Conservation (phyloP, 2,329 filamentous ascomycete species). For the Ophiostoma sp. region DNA sequence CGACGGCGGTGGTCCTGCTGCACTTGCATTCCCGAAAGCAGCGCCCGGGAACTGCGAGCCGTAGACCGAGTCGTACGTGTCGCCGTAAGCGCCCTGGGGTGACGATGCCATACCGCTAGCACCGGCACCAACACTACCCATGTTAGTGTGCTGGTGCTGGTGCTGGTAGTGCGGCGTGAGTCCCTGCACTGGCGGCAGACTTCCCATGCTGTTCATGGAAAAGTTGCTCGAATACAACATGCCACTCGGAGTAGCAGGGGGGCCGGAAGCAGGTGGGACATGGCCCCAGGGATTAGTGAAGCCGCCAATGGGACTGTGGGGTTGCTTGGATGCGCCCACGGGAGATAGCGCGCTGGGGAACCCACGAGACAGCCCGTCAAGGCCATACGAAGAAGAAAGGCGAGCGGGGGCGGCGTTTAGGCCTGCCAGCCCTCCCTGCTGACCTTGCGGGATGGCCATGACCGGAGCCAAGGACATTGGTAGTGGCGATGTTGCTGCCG, state of each 20-base stretch:
- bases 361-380: slow-evolving; percentile 21
- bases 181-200: slow-evolving; percentile 34
- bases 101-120: too few relatives aligned
- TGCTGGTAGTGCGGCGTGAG: slow-evolving; percentile 22
- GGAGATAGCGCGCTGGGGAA: slow-evolving; percentile 26
- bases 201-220: slow-evolving; percentile 26
- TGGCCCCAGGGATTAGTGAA: slow-evolving; percentile 17
- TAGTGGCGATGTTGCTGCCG: background rate
- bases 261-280: slow-evolving; percentile 1
- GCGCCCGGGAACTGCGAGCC: background rate
- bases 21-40: background rate
- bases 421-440: background rate
- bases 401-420: background rate
- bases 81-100: slow-evolving; percentile 4
- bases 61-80: background rate
- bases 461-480: background rate
- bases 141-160: too few relatives aligned
- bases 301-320: background rate
- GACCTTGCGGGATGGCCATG: background rate
- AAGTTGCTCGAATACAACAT: slow-evolving; percentile 30
- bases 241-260: slow-evolving; percentile 2
- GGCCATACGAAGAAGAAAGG: slow-evolving; percentile 16
- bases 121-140: too few relatives aligned
- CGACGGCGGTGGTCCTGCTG: slow-evolving; percentile 7
- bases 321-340: slow-evolving; percentile 18